A percentile compares a stretch with the other conserved stretches of the same genome.
These are phyloP conservation scores for Allomyces arbusculus DNA, from an alignment of 192 early-diverging fungal genomes.

Conservation along the genomic window DNA sequence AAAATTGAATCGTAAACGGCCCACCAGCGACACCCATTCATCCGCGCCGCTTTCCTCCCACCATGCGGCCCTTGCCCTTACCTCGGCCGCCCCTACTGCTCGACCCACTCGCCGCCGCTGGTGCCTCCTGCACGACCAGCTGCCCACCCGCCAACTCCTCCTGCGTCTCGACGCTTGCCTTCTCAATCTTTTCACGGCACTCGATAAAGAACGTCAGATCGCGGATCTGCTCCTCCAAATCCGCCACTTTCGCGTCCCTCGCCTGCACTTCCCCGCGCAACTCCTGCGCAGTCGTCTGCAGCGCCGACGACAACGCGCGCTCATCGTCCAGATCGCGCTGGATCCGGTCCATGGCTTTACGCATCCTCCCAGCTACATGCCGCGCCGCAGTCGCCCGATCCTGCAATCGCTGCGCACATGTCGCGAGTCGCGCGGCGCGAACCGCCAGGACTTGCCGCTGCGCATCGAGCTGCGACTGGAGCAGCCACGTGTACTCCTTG, in stretches of 20 bases:
- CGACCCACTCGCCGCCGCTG: neutral
- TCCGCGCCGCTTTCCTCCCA: no score
- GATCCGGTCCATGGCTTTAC: slow-evolving; percentile 4
- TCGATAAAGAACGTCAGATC: slow-evolving; percentile 80
- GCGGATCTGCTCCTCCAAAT: slow-evolving; percentile 67
- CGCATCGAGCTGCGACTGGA: slow-evolving; percentile 68
- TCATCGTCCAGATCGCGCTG: slow-evolving; percentile 6
- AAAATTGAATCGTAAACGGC: no score
- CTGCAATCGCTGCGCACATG: slow-evolving; percentile 10
- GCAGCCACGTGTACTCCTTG: slow-evolving; percentile 59
- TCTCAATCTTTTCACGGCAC: slow-evolving; percentile 39
- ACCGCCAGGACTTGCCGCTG: slow-evolving; percentile 72
- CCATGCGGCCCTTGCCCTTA: no score
- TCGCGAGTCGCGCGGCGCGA: slow-evolving; percentile 25
- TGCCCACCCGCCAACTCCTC: neutral
- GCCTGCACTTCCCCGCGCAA: slow-evolving; percentile 35
- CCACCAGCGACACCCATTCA: no score
- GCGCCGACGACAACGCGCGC: slow-evolving; percentile 11
- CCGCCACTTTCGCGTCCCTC: slow-evolving; percentile 34
- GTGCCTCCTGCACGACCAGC: neutral
- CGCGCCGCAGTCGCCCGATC: slow-evolving; percentile 1
- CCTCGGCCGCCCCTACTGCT: no score
- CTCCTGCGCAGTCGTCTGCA: slow-evolving; percentile 13
- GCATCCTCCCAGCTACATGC: slow-evolving; percentile 2
- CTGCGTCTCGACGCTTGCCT: neutral